Evolutionary conservation across 1,139 yeast genomes (phyloP), one percentile per base, ranked within the genome.

Genomic region (Lodderomyces margitis): DNA sequence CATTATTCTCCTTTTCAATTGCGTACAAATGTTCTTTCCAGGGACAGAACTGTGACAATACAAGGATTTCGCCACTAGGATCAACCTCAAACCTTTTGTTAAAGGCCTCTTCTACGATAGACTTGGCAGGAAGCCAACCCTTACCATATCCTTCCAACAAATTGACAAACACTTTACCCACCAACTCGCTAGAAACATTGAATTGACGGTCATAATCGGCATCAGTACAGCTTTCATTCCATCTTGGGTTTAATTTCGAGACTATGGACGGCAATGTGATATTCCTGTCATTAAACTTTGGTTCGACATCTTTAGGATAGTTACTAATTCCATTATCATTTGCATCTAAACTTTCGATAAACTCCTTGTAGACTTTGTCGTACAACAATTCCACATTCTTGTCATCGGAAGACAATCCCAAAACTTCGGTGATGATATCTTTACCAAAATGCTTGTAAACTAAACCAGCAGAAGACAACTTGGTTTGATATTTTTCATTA

Each of bases 11-110:
- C 53, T 73, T 74, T 62, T 89, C 98, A 50, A 88, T 74, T 32
- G 72, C 71, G 58, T 82, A 87, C 42, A 92, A 69, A 59, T 92
- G 98, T 56, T 88, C 96, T 62, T 89, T 91, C 98, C 98, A 92
- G 40, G 96, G 95, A 45, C 89, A 86, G 59, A 83, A 87, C 49
- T 75, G 76, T 16, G 78, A 81, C 50, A 92, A 74, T 3, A 87
- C 73, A 11, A 94, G 58, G 38, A 92, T 82, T 50, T 83, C 78
- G 23, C 96, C 96, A 21, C 83, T 73, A 45, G 66, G 53, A 53
- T 83, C 82, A 33, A 74, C 74, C 2, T 75, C 64, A 40, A 66
- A 67, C 62, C 92, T 73, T 15, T 64, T 54, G 5, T 68, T 67
- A 53, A 88, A 78, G 0, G 96, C 89, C n/a, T 70, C 66, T 51